Base-by-base conservation (phyloP, 306 rosid species). In the Quercus rubra region DNA sequence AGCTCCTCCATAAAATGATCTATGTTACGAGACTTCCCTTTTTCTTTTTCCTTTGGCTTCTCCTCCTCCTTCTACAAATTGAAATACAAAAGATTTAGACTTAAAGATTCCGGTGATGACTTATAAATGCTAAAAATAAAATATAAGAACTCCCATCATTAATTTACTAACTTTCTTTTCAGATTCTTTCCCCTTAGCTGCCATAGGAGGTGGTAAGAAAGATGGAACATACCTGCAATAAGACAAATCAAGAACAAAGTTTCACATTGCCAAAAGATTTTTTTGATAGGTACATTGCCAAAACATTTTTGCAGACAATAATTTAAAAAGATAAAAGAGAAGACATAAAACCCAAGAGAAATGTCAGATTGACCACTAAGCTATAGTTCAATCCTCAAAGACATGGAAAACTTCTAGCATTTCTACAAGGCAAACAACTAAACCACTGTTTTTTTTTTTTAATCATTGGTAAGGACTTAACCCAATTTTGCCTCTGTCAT, bases 1-100 rank as follows among this genome's bases (percentile, higher is more conserved):
- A 93, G 82, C 88, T 96, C 99, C 91, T 96, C 98, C 99, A 96
- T 93, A 79, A 89, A 96, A 76, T 90, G 87, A 88, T 96, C 99
- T 27, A 96, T 96, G 80, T 90, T 89, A 72, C 98, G 89, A 23
- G 99, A 79, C 85, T 96, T 96, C 66, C 93, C 97, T 84, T 90
- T 96, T 77, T 96, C 99, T 78, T 83, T 96, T 72, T 96, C 98
- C 91, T 87, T 93, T 8, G 91, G 91, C 81, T 90, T 96, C 62
- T 96, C 99, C 78, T 91, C 96, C 86, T 93, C 99, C 87, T 89
- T 91, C 98, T 96, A 78, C 70, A 90, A 77, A 31, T 71, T 62
- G 77, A 74, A 78, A 77, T 30, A 28, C 59, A 77, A 81, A 79
- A 64, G 31, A 70, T 78, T 86, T 71, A 84, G 80, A 75, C 73